These are phyloP conservation scores for Solanum tarijense DNA, from an alignment of 257 asterid species.

Conservation along the genomic window DNA sequence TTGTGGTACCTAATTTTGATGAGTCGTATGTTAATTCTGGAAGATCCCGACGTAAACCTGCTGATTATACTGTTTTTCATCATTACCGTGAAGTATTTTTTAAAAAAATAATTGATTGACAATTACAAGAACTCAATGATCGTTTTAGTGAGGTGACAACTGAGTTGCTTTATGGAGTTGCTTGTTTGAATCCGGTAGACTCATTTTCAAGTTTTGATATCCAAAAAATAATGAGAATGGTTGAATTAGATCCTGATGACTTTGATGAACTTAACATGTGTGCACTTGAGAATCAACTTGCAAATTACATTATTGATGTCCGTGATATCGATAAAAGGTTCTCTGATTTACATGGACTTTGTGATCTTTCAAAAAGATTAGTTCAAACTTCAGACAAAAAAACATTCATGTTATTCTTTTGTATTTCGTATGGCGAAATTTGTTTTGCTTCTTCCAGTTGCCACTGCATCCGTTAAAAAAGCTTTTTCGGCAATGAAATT, in stretches of 20 bases:
- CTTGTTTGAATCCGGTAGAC: neutral
- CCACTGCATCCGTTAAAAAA: neutral
- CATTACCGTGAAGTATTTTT: too few relatives aligned
- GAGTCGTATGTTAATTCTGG: neutral
- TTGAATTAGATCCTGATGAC: neutral
- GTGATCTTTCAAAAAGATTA: neutral
- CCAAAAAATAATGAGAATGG: neutral
- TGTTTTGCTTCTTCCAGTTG: neutral
- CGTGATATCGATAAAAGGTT: too few relatives aligned
- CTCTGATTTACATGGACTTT: neutral
- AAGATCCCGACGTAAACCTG: neutral
- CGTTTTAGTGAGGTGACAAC: neutral
- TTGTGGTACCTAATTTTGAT: neutral
- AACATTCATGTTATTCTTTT: too few relatives aligned
- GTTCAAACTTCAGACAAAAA: neutral
- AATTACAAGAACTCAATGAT: neutral
- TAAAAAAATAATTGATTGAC: neutral
- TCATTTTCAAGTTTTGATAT: too few relatives aligned
- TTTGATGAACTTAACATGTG: neutral
- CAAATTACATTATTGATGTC: neutral
- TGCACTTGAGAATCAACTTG: neutral
- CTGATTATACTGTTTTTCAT: too few relatives aligned
- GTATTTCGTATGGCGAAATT: neutral
- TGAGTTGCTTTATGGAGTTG: neutral
- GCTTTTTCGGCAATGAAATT: neutral